A percentile compares a stretch with the other conserved stretches of the same genome.
These are phyloP conservation scores for Astraeus odoratus DNA, from an alignment of 768 basidiomycete species.

Conservation along the genomic window DNA sequence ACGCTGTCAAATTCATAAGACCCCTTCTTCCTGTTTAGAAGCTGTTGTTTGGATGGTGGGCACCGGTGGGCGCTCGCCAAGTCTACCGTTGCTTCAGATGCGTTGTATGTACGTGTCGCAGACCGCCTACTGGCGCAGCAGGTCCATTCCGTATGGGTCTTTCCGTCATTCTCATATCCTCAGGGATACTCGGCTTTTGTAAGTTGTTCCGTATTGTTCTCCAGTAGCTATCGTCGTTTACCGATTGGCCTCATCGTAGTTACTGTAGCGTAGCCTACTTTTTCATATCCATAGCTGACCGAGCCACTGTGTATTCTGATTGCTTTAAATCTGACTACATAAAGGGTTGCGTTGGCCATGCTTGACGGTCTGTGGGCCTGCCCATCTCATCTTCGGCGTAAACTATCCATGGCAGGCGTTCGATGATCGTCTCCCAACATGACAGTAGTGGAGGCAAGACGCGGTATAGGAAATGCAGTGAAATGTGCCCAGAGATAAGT, in stretches of 20 bases:
- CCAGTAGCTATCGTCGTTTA: neutral
- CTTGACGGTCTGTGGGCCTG: constrained; percentile 57
- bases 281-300: constrained; percentile 52
- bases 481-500: constrained; percentile 72
- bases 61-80: constrained; percentile 18
- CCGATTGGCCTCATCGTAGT: constrained; percentile 43
- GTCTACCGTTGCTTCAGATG: constrained; percentile 54
- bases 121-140: constrained; percentile 85
- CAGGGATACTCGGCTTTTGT: constrained; percentile 79
- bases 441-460: constrained; percentile 50
- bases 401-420: too few relatives aligned
- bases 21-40: too few relatives aligned
- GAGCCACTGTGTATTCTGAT: constrained; percentile 70
- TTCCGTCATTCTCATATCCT: constrained; percentile 64
- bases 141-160: constrained; percentile 85
- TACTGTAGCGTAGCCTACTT: constrained; percentile 64
- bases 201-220: constrained; percentile 26
- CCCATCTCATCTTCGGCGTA: constrained; percentile 5
- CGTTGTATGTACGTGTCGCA: constrained; percentile 64
- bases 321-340: constrained; percentile 64
- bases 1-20: too few relatives aligned
- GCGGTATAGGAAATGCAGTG: constrained; percentile 63
- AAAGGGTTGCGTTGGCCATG: constrained; percentile 84
- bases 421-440: constrained; percentile 37
- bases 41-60: too few relatives aligned